These are phyloP conservation scores for Miscanthus sacchariflorus DNA, from an alignment of 202 grass and related monocot genomes.

Conservation along the genomic window DNA sequence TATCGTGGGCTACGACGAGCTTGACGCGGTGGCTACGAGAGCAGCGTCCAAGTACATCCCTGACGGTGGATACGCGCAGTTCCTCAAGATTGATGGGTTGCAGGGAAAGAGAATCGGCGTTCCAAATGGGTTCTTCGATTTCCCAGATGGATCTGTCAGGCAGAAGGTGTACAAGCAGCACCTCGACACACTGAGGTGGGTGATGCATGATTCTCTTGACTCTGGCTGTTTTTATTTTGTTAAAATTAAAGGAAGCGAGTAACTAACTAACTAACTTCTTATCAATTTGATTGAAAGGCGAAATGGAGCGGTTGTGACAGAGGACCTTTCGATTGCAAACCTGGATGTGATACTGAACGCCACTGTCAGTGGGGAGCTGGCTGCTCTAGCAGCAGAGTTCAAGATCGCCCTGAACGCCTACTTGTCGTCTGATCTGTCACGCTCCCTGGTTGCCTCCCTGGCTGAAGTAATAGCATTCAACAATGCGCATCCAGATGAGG, in stretches of 20 bases:
- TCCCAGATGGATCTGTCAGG: not conserved
- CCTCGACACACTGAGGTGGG: conserved; percentile 57
- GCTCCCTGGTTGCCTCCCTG: conserved; percentile 53
- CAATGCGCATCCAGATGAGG: conserved; percentile 34
- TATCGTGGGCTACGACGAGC: conserved; percentile 58
- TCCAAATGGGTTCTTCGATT: conserved; percentile 48
- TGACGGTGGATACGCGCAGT: conserved; percentile 57
- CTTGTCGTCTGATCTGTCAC: conserved; percentile 40
- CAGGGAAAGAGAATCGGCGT: conserved; percentile 59
- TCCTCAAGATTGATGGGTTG: conserved; percentile 59
- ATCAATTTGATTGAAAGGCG: not conserved
- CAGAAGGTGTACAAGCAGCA: conserved; percentile 51
- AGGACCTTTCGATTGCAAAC: conserved; percentile 60
- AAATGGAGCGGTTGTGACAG: conserved; percentile 50
- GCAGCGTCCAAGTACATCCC: conserved; percentile 58
- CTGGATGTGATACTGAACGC: conserved; percentile 36
- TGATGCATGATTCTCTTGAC: not conserved
- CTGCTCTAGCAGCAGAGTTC: conserved; percentile 57
- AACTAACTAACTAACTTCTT: too few species aligned
- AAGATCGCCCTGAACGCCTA: conserved; percentile 59
- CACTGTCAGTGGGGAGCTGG: conserved; percentile 25
- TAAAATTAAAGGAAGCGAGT: too few species aligned
- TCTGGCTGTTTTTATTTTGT: too few species aligned
- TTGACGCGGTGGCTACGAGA: conserved; percentile 45
- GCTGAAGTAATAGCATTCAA: conserved; percentile 51